Conservation (phyloP, 768 basidiomycete genomes). For the Pluteus cervinus region DNA sequence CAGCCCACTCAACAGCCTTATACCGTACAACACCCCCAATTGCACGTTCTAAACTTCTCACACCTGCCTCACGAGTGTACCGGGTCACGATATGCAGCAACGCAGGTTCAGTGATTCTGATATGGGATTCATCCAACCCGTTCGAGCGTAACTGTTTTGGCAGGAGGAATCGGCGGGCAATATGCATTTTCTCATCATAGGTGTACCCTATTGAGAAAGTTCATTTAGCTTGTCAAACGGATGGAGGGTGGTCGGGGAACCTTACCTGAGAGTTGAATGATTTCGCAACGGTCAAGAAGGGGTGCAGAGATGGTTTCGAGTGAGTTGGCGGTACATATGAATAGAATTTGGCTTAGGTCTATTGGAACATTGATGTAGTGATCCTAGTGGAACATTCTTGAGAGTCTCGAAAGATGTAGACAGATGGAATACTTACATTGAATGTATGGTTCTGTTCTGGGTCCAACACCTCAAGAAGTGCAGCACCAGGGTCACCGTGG, state of each 20-base stretch:
- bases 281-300: constrained; percentile 84
- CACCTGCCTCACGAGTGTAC: constrained; percentile 90
- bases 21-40: constrained; percentile 85
- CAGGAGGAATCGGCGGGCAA: constrained; percentile 80
- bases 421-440: constrained; percentile 44
- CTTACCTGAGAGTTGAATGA: constrained; percentile 73
- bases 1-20: constrained; percentile 91
- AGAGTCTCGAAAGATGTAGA: background rate
- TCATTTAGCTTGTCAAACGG: background rate
- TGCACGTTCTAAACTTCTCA: constrained; percentile 83
- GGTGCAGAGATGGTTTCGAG: constrained; percentile 87
- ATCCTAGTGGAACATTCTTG: constrained; percentile 41
- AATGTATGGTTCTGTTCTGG: constrained; percentile 89
- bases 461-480: constrained; percentile 86
- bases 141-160: constrained; percentile 85
- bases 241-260: background rate
- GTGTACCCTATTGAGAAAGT: constrained; percentile 54
- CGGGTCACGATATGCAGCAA: constrained; percentile 67
- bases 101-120: constrained; percentile 64
- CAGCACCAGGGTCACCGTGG: constrained; percentile 90
- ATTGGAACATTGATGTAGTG: constrained; percentile 90
- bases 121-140: constrained; percentile 55
- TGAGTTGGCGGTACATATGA: constrained; percentile 90
- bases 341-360: constrained; percentile 82
- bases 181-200: constrained; percentile 87